phyloP scores from a whole-genome alignment of 805 yeast species.

The Kodamaea nitidulidarum region DNA sequence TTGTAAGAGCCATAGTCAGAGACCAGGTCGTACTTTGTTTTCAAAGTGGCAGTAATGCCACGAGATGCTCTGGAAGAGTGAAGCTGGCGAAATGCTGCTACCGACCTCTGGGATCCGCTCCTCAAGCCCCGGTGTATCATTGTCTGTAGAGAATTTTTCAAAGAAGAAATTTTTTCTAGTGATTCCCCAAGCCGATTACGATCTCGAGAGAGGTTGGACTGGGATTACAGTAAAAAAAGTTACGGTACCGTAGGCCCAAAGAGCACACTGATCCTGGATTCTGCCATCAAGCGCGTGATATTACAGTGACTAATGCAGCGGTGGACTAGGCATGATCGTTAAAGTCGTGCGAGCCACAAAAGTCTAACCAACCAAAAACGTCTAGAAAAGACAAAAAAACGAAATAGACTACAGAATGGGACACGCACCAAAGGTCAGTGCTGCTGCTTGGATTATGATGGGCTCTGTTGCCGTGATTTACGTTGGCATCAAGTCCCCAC shows the following conservation, averaged over 20 bases:
- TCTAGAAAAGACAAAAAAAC: slow-evolving; percentile 1
- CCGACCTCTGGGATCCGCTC: slow-evolving; percentile 1
- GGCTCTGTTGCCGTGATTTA: slow-evolving; percentile 37
- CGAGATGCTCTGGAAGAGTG: slow-evolving; percentile 2
- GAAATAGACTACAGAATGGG: slow-evolving; percentile 11
- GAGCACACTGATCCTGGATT: no score
- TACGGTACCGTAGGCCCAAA: no score
- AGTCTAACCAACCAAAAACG: slow-evolving; percentile 9
- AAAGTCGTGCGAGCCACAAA: slow-evolving; percentile 8
- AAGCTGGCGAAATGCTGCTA: slow-evolving; percentile 3
- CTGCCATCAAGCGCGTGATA: no score
- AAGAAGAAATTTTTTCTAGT: slow-evolving; percentile 7
- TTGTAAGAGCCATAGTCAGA: slow-evolving; percentile 40
- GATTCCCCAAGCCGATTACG: background rate
- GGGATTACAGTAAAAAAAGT: no score
- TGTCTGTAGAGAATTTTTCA: slow-evolving; percentile 5
- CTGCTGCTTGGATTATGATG: slow-evolving; percentile 41
- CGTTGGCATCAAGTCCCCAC: slow-evolving; percentile 37
- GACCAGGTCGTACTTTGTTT: slow-evolving; percentile 28
- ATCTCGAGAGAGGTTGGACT: no score
- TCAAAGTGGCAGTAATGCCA: slow-evolving; percentile 16
- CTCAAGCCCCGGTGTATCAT: slow-evolving; percentile 6
- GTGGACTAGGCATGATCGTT: no score
- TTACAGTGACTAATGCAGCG: no score
- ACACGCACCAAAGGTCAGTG: slow-evolving; percentile 39